A percentile compares a stretch with the other conserved stretches of the same genome.
These are phyloP conservation scores for Grosmannia clavigera DNA, from an alignment of 2,329 filamentous ascomycete genomes.

Conservation along the genomic window DNA sequence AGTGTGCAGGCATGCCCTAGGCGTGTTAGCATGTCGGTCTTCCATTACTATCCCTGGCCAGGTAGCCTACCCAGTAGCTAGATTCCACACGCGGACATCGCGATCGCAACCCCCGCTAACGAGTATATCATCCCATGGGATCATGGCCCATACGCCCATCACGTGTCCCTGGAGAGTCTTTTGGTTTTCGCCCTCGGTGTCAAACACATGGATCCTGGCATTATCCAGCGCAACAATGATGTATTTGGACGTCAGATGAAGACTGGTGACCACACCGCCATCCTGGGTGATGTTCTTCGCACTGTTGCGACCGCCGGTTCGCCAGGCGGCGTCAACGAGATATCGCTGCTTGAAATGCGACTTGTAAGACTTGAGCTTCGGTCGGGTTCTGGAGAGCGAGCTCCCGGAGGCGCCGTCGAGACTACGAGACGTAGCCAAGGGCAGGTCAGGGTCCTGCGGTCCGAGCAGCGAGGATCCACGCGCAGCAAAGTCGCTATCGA, in stretches of 20 bases:
- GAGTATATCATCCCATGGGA: constrained; percentile 89
- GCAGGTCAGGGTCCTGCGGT: constrained; percentile 22
- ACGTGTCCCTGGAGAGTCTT: constrained; percentile 89
- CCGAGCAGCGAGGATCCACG: constrained; percentile 31
- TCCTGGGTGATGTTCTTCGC: constrained; percentile 88
- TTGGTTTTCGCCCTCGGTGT: constrained; percentile 77
- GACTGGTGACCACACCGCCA: constrained; percentile 88
- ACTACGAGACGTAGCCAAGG: constrained; percentile 33
- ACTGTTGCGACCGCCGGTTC: constrained; percentile 74
- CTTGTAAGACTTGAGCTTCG: constrained; percentile 73
- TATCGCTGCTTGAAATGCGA: constrained; percentile 97
- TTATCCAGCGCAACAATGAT: constrained; percentile 97
- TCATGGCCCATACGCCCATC: constrained; percentile 99
- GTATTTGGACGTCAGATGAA: constrained; percentile 89
- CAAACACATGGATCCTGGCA: constrained; percentile 96
- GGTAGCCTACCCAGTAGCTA: constrained; percentile 67
- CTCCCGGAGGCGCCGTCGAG: constrained; percentile 37
- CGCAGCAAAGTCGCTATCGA: constrained; percentile 19
- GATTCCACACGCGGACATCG: constrained; percentile 93
- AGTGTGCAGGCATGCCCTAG: constrained; percentile 62
- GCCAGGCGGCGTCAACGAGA: constrained; percentile 94
- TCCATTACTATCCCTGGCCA: neutral
- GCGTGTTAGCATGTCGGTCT: constrained; percentile 15
- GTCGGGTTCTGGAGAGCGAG: constrained; percentile 26
- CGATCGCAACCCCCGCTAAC: constrained; percentile 95